Percentiles rank a stretch among this genome's conserved stretches.
Conservation (phyloP, 192 early-diverging fungal genomes). For the Rhizophagus clarus region DNA sequence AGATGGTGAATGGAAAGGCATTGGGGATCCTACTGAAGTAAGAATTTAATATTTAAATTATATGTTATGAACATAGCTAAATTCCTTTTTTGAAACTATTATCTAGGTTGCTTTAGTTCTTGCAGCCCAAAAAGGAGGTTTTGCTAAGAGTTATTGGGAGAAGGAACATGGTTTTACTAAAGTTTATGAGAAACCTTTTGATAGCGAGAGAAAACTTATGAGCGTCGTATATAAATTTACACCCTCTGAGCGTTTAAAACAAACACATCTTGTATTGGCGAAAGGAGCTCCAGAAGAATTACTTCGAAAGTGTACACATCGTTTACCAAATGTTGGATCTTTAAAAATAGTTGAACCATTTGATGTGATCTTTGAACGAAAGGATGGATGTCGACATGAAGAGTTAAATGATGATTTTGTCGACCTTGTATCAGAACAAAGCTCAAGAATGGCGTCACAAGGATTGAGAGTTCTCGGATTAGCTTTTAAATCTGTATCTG, state of each 20-base stretch:
- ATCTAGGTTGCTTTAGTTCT: conserved; percentile 70
- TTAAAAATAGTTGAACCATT: conserved; percentile 29
- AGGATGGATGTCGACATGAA: conserved; percentile 26
- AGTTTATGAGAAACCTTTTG: conserved; percentile 84
- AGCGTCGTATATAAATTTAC: conserved; percentile 69
- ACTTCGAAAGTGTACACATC: conserved; percentile 64
- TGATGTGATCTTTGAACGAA: conserved; percentile 39
- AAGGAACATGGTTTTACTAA: conserved; percentile 61
- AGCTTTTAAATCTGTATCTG: conserved; percentile 65
- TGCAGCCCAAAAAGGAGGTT: conserved; percentile 82
- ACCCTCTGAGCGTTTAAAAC: conserved; percentile 31
- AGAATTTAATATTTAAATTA: background rate
- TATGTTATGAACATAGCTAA: background rate
- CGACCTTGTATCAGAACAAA: conserved; percentile 62
- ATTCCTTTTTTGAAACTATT: background rate
- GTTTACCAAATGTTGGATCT: conserved; percentile 41
- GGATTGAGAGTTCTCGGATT: conserved; percentile 91
- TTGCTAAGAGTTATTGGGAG: conserved; percentile 66
- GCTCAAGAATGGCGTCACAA: conserved; percentile 73
- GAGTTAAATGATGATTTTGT: conserved; percentile 65
- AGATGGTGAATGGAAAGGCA: conserved; percentile 61
- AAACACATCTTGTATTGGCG: conserved; percentile 61
- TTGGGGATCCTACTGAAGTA: conserved; percentile 97
- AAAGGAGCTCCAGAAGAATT: conserved; percentile 96
- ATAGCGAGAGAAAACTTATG: conserved; percentile 96